Percentiles rank a stretch among this genome's conserved stretches.
Conservation (phyloP, 1,284 basidiomycete species). For the Coriolopsis trogii region DNA sequence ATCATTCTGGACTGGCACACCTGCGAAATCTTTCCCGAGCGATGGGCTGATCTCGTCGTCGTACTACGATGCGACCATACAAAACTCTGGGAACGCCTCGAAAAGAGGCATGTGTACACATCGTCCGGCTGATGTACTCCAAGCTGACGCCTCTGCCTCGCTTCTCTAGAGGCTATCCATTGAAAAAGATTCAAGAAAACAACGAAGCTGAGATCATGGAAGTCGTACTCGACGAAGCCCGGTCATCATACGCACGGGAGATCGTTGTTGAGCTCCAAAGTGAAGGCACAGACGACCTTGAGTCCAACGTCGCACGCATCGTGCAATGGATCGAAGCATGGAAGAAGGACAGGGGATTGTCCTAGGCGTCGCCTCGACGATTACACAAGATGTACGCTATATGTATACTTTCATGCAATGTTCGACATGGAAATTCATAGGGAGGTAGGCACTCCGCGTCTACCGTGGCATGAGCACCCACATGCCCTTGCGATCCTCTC, state of each 20-base stretch:
- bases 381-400: constrained; percentile 5
- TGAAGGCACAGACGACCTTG: constrained; percentile 80
- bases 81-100: constrained; percentile 91
- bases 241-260: constrained; percentile 81
- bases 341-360: constrained; percentile 52
- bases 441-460: background rate
- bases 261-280: constrained; percentile 88
- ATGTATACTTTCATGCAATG: too few species aligned
- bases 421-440: background rate
- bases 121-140: background rate
- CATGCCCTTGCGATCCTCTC: constrained; percentile 32
- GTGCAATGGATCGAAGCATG: constrained; percentile 86
- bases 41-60: constrained; percentile 97
- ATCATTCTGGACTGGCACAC: constrained; percentile 98
- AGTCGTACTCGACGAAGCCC: constrained; percentile 88
- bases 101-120: constrained; percentile 73
- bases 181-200: constrained; percentile 98
- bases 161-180: constrained; percentile 72
- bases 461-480: constrained; percentile 28
- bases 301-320: constrained; percentile 85
- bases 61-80: constrained; percentile 91
- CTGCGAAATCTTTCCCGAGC: constrained; percentile 92
- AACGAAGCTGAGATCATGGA: constrained; percentile 99
- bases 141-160: background rate
- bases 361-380: constrained; percentile 4